Conservation (phyloP, 2,329 filamentous ascomycete species). For the Beauveria pseudobassiana region DNA sequence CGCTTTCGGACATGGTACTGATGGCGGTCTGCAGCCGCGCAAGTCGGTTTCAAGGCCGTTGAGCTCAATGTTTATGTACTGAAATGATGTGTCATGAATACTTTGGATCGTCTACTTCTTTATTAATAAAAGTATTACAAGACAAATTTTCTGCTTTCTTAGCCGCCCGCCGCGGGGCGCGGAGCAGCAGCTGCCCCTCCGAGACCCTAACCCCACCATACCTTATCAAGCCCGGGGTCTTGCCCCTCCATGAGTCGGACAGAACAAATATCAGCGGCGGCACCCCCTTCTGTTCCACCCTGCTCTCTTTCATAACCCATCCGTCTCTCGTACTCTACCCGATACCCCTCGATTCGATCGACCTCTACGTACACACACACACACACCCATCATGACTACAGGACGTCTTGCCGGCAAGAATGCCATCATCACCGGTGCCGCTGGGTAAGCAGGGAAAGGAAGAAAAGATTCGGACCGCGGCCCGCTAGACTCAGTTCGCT, state of each 20-base stretch:
- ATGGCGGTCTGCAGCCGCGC: constrained; percentile 5
- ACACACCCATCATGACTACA: constrained; percentile 10
- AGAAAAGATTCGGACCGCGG: not conserved
- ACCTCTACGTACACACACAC: not conserved
- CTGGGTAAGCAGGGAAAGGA: constrained; percentile 55
- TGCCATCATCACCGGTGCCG: constrained; percentile 73
- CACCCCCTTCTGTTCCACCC: not conserved
- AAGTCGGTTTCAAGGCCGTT: too few relatives aligned
- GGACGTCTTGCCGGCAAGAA: constrained; percentile 55
- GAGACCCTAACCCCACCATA: constrained; percentile 1
- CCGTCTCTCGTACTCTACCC: not conserved
- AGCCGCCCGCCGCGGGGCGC: not conserved
- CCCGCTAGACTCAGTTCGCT: not conserved
- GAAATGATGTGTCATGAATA: not conserved
- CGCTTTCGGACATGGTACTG: constrained; percentile 4
- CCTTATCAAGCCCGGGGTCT: constrained; percentile 1
- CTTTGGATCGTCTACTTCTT: too few relatives aligned
- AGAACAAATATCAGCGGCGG: constrained; percentile 1
- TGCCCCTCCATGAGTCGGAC: constrained; percentile 6
- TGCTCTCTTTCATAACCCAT: not conserved
- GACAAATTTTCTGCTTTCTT: not conserved
- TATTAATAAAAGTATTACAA: not conserved
- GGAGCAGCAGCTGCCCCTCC: not conserved
- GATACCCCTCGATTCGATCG: constrained; percentile 6
- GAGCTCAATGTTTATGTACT: not conserved